Evolutionary conservation across 306 rosid genomes (phyloP), one percentile per base, ranked within the genome.

Genomic region (Glycine tomentella): DNA sequence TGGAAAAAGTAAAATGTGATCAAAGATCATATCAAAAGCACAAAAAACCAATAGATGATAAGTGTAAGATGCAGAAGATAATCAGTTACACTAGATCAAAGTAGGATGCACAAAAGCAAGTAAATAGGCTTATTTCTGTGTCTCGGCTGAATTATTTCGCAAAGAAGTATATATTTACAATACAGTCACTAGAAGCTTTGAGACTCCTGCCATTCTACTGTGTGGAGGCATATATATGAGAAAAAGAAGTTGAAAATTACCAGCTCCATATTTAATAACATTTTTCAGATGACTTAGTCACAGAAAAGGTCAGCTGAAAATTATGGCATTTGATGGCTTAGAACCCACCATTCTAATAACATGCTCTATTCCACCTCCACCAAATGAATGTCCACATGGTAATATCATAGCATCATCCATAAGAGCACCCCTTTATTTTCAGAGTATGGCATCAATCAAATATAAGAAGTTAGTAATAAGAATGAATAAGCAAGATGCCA

Each of bases 401-500:
- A 96, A 84, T 90, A 96, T 96, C 97, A 96, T 87, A 9, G 99
- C 99, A 66, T 96, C 99, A 51, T 96, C 97, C 99, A 96, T 96
- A 33, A 96, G 97, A 78, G 90, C 85, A 56, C 98, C 95, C 80
- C 99, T 96, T 89, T 57, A 87, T 80, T 84, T 67, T 79, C 15
- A 84, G 68, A 86, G 71, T 44, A 74, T 8, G 64, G 52, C 51
- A 78, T 31, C 68, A 61, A 65, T 57, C 59, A 49, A 79, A 61
- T 7, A 72, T 46, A 58, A 81, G 4, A 81, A 45, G 80, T 17
- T 38, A 64, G 16, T 56, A 20, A 40, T 12, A 64, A 50, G 66
- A 67, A 65, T 34, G 16, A 73, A 46, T n/a, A 40, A 61, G 44
- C 42, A 65, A 67, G n/a, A n/a, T n/a, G n/a, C n/a, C n/a, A n/a